phyloP scores from a whole-genome alignment of 1,139 yeast species.

The Kodamaea alishanica region DNA sequence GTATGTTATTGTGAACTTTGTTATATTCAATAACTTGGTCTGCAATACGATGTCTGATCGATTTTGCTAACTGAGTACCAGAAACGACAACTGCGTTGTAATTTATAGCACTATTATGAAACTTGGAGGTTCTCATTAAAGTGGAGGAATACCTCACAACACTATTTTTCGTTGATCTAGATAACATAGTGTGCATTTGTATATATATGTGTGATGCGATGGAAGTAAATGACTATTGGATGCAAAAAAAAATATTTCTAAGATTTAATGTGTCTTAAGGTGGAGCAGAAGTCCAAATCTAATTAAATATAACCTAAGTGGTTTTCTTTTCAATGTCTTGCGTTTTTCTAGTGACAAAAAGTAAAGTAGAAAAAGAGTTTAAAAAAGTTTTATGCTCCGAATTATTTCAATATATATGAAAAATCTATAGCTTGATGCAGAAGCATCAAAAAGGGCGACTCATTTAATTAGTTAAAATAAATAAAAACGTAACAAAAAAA shows the following conservation, averaged over 20 bases:
- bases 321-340: too few species aligned
- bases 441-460: too few species aligned
- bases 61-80: conserved; percentile 42
- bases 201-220: not conserved
- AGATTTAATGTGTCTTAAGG: not conserved
- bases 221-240: not conserved
- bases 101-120: conserved; percentile 11
- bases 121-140: conserved; percentile 3
- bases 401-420: too few species aligned
- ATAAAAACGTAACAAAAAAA: too few species aligned
- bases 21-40: conserved; percentile 41
- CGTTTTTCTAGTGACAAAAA: too few species aligned
- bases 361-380: too few species aligned
- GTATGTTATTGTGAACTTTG: conserved; percentile 15
- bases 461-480: too few species aligned
- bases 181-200: conserved; percentile 5
- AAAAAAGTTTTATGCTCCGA: too few species aligned
- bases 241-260: not conserved
- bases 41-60: conserved; percentile 38
- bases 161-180: conserved; percentile 2
- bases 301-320: too few species aligned
- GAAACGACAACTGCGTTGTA: conserved; percentile 42
- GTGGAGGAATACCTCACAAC: not conserved
- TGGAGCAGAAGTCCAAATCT: not conserved
- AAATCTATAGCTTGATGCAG: too few species aligned